Evolutionary conservation across 2,329 filamentous ascomycete genomes (phyloP).

Genomic region (Exophiala sideris): DNA sequence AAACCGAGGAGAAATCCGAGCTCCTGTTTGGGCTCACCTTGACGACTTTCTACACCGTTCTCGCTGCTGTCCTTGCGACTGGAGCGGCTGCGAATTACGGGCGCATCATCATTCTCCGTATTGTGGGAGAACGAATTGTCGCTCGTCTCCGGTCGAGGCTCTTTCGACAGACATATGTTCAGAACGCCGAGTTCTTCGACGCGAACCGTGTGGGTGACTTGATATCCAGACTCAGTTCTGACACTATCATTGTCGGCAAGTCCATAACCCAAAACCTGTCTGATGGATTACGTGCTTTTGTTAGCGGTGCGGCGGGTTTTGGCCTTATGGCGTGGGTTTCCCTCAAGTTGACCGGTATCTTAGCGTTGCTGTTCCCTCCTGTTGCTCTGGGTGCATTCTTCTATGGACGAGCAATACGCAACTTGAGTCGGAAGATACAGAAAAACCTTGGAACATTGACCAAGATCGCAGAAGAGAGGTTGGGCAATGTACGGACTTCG

Average conservation of each 20-base stretch:
- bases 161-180: constrained; percentile 88
- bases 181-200: constrained; percentile 92
- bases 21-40: constrained; percentile 80
- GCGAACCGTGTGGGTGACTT: constrained; percentile 94
- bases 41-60: constrained; percentile 80
- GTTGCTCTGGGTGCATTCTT: constrained; percentile 87
- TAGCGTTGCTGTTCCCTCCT: constrained; percentile 83
- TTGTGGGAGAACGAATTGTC: constrained; percentile 93
- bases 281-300: constrained; percentile 85
- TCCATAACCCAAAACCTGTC: constrained; percentile 97
- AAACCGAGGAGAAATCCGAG: constrained; percentile 51
- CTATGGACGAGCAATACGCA: constrained; percentile 84
- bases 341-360: constrained; percentile 79
- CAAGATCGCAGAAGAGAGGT: constrained; percentile 95
- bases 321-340: constrained; percentile 95
- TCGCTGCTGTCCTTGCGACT: constrained; percentile 72
- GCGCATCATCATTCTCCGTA: constrained; percentile 85
- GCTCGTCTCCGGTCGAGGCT: constrained; percentile 83
- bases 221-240: constrained; percentile 90
- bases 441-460: constrained; percentile 88
- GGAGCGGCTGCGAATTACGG: constrained; percentile 92
- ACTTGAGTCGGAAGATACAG: constrained; percentile 87
- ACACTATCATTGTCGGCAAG: constrained; percentile 97
- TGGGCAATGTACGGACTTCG: constrained; percentile 93
- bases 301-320: constrained; percentile 87